phyloP scores from a whole-genome alignment of 352 stramenopile species.

The Pythium aphanidermatum region DNA sequence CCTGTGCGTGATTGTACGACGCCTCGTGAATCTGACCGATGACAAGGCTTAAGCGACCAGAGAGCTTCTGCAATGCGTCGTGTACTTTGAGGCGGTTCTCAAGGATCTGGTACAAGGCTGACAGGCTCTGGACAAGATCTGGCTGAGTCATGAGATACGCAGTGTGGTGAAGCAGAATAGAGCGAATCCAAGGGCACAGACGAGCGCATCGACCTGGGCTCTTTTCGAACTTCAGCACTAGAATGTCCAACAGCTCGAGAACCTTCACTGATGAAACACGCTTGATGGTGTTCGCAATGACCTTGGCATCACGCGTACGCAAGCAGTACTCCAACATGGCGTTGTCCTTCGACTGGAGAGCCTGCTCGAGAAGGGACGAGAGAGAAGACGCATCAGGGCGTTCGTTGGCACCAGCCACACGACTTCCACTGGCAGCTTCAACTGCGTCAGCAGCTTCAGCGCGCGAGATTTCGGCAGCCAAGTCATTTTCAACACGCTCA shows the following conservation, averaged over 20 bases:
- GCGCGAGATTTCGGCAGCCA: slow-evolving; percentile 52
- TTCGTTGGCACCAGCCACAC: slow-evolving; percentile 21
- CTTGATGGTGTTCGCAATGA: slow-evolving; percentile 69
- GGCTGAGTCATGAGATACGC: slow-evolving; percentile 81
- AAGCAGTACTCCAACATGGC: slow-evolving; percentile 82
- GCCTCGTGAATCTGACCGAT: slow-evolving; percentile 78
- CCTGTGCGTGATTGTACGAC: slow-evolving; percentile 10
- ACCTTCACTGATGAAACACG: slow-evolving; percentile 70
- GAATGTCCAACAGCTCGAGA: slow-evolving; percentile 65
- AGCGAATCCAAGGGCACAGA: slow-evolving; percentile 78
- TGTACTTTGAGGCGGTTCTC: slow-evolving; percentile 79
- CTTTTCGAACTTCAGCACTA: slow-evolving; percentile 83
- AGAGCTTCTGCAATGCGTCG: slow-evolving; percentile 78
- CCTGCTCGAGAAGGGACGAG: slow-evolving; percentile 75
- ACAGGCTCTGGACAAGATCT: slow-evolving; percentile 75
- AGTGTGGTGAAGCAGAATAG: slow-evolving; percentile 79
- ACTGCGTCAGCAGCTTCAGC: slow-evolving; percentile 31
- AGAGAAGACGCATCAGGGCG: slow-evolving; percentile 81
- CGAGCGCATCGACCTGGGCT: slow-evolving; percentile 67
- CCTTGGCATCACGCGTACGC: slow-evolving; percentile 67
- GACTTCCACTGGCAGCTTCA: slow-evolving; percentile 33
- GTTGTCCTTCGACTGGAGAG: slow-evolving; percentile 83
- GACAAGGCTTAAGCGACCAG: slow-evolving; percentile 71
- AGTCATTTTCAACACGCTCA: slow-evolving; percentile 65
- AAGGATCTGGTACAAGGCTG: slow-evolving; percentile 77